These are phyloP conservation scores for Sporothrix brunneoviolacea DNA, from an alignment of 2,329 filamentous ascomycete genomes.

Conservation along the genomic window DNA sequence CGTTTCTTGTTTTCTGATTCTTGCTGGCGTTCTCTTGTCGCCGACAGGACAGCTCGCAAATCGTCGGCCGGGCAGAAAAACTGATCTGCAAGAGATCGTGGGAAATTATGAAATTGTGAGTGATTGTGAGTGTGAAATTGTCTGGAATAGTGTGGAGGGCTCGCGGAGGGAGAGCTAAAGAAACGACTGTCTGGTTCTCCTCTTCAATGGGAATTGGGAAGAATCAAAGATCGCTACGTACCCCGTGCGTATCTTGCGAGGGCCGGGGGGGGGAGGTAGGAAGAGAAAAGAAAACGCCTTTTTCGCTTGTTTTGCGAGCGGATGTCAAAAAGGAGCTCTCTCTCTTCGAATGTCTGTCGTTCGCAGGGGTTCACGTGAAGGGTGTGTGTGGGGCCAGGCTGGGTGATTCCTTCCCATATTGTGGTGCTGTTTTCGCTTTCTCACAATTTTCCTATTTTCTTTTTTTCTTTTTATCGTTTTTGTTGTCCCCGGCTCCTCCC, in stretches of 20 bases:
- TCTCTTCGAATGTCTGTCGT: not conserved
- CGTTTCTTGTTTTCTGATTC: not conserved
- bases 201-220: not conserved
- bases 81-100: slow-evolving; percentile 4
- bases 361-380: slow-evolving; percentile 1
- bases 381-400: not conserved
- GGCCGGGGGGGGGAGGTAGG: not conserved
- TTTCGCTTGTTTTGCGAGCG: slow-evolving; percentile 2
- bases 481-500: slow-evolving; percentile 1
- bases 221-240: not conserved
- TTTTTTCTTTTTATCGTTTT: not conserved
- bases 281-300: not conserved
- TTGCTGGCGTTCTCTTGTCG: not conserved
- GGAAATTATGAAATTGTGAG: too few species aligned
- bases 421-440: not conserved
- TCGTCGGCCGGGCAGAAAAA: slow-evolving; percentile 1
- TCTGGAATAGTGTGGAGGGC: too few species aligned
- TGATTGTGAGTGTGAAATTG: too few species aligned
- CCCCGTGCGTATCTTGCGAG: slow-evolving; percentile 6
- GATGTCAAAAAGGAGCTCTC: not conserved
- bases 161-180: too few species aligned
- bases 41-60: not conserved
- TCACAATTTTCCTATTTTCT: not conserved
- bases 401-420: too few species aligned
- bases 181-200: not conserved